phyloP scores from a whole-genome alignment of 2,329 filamentous ascomycete species.

The Thelonectria rubi region DNA sequence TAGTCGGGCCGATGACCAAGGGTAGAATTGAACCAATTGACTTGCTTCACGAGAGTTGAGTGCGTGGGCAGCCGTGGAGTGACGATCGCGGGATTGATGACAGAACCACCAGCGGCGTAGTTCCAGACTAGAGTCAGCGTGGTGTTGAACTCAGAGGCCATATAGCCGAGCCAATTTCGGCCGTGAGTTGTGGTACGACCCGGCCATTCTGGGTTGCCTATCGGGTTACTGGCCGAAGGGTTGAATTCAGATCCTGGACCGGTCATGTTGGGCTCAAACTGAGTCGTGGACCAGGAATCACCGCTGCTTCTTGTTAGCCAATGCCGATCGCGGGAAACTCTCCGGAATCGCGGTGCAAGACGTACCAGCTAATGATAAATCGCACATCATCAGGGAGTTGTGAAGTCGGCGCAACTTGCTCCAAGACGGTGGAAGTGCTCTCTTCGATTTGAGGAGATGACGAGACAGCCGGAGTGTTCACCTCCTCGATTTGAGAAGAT shows the following conservation, averaged over 20 bases:
- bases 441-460: not conserved
- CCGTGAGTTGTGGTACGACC: conserved; percentile 13
- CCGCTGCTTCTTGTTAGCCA: conserved; percentile 11
- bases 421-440: not conserved
- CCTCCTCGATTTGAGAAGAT: not conserved
- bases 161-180: conserved; percentile 15
- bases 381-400: not conserved
- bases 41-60: not conserved
- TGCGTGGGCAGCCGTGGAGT: not conserved
- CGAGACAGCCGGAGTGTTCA: not conserved
- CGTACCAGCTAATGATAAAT: conserved; percentile 15
- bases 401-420: not conserved
- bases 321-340: no score
- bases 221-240: conserved; percentile 13
- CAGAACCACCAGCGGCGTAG: conserved; percentile 5
- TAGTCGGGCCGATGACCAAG: not conserved
- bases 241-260: not conserved
- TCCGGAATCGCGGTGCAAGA: not conserved
- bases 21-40: not conserved
- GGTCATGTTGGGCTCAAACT: not conserved
- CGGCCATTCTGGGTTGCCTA: conserved; percentile 22
- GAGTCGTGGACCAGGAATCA: conserved; percentile 14
- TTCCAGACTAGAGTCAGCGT: conserved; percentile 12
- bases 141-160: conserved; percentile 12
- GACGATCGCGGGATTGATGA: not conserved